Conservation (phyloP, 345 rosid genomes). For the Pseudoturritis turrita region DNA sequence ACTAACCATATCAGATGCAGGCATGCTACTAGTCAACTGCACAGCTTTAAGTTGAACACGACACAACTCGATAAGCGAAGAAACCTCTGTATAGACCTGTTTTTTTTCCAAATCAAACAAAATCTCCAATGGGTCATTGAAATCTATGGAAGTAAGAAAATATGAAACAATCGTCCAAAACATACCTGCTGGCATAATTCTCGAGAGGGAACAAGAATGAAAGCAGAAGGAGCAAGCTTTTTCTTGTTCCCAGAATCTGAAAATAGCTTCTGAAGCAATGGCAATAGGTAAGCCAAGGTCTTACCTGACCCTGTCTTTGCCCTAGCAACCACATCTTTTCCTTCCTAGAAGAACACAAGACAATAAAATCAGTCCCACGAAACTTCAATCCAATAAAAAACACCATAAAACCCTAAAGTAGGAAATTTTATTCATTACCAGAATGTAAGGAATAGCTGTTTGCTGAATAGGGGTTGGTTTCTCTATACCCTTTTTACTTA, state of each 20-base stretch:
- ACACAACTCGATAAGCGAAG: constrained; percentile 64
- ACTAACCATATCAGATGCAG: constrained; percentile 70
- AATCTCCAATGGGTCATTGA: neutral
- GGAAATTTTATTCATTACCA: constrained; percentile 34
- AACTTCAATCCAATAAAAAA: no score
- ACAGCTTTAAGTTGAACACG: constrained; percentile 70
- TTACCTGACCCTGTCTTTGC: constrained; percentile 93
- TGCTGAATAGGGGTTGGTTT: constrained; percentile 79
- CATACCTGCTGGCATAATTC: constrained; percentile 79
- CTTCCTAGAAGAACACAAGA: constrained; percentile 45
- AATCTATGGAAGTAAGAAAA: neutral
- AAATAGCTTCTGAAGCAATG: constrained; percentile 81
- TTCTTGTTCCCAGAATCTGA: constrained; percentile 38
- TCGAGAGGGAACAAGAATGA: constrained; percentile 75
- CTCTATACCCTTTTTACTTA: constrained; percentile 58
- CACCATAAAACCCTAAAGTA: no score
- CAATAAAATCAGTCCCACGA: neutral
- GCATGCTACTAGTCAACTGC: constrained; percentile 69
- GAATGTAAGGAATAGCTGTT: constrained; percentile 61
- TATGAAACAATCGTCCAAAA: neutral
- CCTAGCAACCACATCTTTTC: constrained; percentile 85
- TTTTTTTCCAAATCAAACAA: neutral
- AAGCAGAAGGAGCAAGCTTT: constrained; percentile 66
- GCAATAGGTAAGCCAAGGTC: constrained; percentile 80
- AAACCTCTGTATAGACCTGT: constrained; percentile 65